Evolutionary conservation across 2,329 filamentous ascomycete genomes (phyloP), one percentile per base, ranked within the genome.

Genomic region (Epichloe baconii): DNA sequence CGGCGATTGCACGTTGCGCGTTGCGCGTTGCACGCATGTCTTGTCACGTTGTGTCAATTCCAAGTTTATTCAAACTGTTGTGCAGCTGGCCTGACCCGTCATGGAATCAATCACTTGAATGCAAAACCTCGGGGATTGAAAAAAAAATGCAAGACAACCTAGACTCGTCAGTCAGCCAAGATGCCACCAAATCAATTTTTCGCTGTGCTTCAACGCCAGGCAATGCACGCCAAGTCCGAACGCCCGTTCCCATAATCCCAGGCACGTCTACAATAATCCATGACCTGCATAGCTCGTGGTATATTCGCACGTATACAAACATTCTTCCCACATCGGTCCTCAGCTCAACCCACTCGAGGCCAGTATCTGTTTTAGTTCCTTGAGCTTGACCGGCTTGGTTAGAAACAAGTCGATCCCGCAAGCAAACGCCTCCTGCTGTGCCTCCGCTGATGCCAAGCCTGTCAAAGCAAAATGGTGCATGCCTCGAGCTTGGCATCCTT

Each of bases 371-470:
- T 49, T 55, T 3, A 72, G 52, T 31, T 69, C 64, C 17, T 65
- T 65, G 10, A 72, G 50, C 15, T 65, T 59, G 2, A 77, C 72
- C 0, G 75, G 75, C 55, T 77, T 76, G 44, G 74, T 76, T 36
- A 78, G 55, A 54, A 76, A 77, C 8, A 76, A 51, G 56, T 78
- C 74, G 21, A 78, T 67, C 0, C 75, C 75, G 44, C 68, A 72
- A 2, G 66, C 70, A 48, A 74, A 70, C 0, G 75, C 75, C 51
- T 78, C 75, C 49, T 74, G 67, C 51, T 76, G 69, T 1, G 72
- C 71, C 23, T 66, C 66, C 0, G 65, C 62, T 19, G 72, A 73
- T 0, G 72, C 73, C 6, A 77, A 62, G 0, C 75, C 75, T 0
- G 75, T 76, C 1, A 79, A 60, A 0, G 75, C 75, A 41, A 78